Base-by-base conservation (phyloP, 257 asterid species). In the Hygrophila difformis region DNA sequence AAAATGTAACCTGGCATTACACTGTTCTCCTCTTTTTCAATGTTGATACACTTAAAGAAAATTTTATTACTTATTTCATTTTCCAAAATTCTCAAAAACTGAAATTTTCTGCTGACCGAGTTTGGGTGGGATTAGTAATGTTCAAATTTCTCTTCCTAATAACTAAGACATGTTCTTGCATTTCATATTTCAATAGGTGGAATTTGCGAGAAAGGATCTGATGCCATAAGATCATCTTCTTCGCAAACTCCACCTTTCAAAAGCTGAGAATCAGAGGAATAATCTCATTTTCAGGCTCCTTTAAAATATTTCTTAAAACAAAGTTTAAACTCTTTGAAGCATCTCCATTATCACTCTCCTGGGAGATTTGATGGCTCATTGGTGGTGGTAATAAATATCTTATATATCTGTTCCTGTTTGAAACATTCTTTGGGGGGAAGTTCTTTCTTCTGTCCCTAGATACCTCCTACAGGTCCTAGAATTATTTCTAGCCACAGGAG, bases 371-470 rank as follows among this genome's bases (percentile, higher is more conserved):
- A 36, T 7, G 7, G 39, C 40, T 35, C 12, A 18, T 51, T 37
- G 35, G 28, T 47, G 47, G 38, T 40, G 46, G n/a, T 22, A 26
- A 51, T n/a, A 53, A 44, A 36, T n/a, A 35, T 39, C 49, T 58
- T 57, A 49, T 75, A 36, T 42, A 16, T 43, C 38, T 47, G 29
- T 60, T 42, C 23, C 56, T 51, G 56, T 52, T 44, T 63, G 57
- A 23, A 49, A 51, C 40, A 21, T 61, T 67, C 45, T 56, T 61
- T 47, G 64, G 66, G 56, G 67, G 54, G 66, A 69, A 67, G 60
- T 63, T 48, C 53, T 40, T 68, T 61, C 37, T 70, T 68, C 70
- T 56, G 75, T 61, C 63, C 56, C n/a, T n/a, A n/a, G n/a, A n/a
- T n/a, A n/a, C n/a, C n/a, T n/a, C n/a, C n/a, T n/a, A n/a, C n/a